A percentile compares a stretch with the other conserved stretches of the same genome.
Conservation (phyloP, 2,329 filamentous ascomycete species). For the Mollisiaceae sp. region DNA sequence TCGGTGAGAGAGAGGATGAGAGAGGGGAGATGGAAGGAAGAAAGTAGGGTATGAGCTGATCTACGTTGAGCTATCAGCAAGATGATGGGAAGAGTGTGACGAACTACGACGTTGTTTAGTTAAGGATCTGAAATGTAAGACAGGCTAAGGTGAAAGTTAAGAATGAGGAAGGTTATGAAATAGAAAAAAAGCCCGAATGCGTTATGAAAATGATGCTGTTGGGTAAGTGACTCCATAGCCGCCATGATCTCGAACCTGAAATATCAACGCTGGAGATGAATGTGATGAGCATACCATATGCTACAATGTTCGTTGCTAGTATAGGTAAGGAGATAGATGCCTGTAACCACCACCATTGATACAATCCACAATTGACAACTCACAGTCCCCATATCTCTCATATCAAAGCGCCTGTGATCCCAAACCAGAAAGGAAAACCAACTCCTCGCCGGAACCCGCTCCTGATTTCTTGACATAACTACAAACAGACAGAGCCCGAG, state of each 20-base stretch:
- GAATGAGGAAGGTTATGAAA: too few relatives aligned
- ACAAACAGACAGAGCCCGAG: conserved; percentile 5
- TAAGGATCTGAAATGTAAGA: too few relatives aligned
- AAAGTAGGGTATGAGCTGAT: too few relatives aligned
- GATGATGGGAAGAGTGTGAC: too few relatives aligned
- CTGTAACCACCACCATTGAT: not conserved
- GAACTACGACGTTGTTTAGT: too few relatives aligned
- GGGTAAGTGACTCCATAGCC: too few relatives aligned
- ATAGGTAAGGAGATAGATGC: not conserved
- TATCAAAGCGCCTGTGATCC: not conserved
- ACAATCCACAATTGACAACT: not conserved
- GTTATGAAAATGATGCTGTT: too few relatives aligned
- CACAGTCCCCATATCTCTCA: not conserved
- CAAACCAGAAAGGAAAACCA: not conserved
- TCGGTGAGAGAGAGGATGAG: not conserved
- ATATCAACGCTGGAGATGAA: too few relatives aligned
- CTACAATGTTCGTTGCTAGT: not conserved
- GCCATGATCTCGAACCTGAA: too few relatives aligned
- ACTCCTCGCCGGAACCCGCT: not conserved
- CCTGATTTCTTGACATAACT: not conserved
- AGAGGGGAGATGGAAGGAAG: not conserved
- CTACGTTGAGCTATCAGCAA: too few relatives aligned
- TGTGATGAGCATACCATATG: not conserved
- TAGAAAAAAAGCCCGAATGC: too few relatives aligned
- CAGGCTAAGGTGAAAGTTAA: too few relatives aligned